Percentiles rank a stretch among this genome's conserved stretches.
Evolutionary conservation across 2,329 filamentous ascomycete genomes (phyloP).

Genomic region (Macroventuria anomochaeta): DNA sequence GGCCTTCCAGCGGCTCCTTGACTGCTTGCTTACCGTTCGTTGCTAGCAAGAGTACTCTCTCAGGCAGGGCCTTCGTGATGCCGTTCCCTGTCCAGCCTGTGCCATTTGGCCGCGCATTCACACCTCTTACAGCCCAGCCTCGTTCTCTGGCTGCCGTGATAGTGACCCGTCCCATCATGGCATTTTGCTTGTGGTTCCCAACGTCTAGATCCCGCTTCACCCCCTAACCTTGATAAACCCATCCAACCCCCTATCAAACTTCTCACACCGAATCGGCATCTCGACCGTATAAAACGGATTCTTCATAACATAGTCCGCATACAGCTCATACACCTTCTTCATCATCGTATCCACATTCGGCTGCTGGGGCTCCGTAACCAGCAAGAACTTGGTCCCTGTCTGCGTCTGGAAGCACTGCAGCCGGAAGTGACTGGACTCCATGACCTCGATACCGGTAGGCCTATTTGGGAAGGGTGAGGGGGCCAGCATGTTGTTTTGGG

Average conservation of each 20-base stretch:
- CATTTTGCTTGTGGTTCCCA: background rate
- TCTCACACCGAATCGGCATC: conserved; percentile 95
- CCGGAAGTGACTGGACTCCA: conserved; percentile 93
- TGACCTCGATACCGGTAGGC: conserved; percentile 82
- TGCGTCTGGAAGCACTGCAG: conserved; percentile 95
- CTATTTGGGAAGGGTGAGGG: conserved; percentile 44
- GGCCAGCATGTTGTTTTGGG: conserved; percentile 26
- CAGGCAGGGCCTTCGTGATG: too few species aligned
- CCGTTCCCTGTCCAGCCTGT: background rate
- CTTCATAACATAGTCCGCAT: conserved; percentile 98
- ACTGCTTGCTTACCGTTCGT: background rate
- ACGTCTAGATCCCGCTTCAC: conserved; percentile 21
- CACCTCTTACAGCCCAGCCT: background rate
- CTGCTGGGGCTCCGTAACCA: conserved; percentile 92
- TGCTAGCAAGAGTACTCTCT: too few species aligned
- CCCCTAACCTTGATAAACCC: conserved; percentile 72
- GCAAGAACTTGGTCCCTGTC: conserved; percentile 92
- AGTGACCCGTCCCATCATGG: background rate
- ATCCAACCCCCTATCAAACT: conserved; percentile 85
- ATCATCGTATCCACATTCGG: conserved; percentile 85
- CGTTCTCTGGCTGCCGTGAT: background rate
- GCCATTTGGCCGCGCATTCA: background rate
- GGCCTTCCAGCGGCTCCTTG: background rate
- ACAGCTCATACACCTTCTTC: conserved; percentile 88
- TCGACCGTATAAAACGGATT: conserved; percentile 98